phyloP scores from a whole-genome alignment of 2,329 filamentous ascomycete species.

The Xylariaceae sp. region DNA sequence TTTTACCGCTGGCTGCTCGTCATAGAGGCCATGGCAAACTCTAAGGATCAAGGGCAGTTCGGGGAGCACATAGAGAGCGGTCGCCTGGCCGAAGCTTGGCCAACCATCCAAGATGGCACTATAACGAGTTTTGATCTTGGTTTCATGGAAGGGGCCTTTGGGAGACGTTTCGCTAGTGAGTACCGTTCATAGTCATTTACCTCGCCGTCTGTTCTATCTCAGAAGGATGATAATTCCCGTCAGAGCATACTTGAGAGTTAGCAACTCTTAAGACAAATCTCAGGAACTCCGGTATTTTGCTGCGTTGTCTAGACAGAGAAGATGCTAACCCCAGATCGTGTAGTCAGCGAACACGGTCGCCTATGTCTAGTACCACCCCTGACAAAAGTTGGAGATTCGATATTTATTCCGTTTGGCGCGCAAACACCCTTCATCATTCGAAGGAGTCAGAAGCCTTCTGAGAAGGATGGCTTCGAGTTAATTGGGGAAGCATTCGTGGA shows the following conservation, averaged over 20 bases:
- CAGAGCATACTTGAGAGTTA: too few species aligned
- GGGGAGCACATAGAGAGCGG: neutral
- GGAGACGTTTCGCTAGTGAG: slow-evolving; percentile 5
- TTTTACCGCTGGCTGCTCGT: slow-evolving; percentile 7
- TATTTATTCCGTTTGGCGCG: slow-evolving; percentile 13
- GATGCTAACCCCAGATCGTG: too few species aligned
- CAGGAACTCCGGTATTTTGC: too few species aligned
- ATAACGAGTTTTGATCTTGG: neutral
- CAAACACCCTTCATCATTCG: slow-evolving; percentile 17
- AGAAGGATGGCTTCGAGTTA: slow-evolving; percentile 2
- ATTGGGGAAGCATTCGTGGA: slow-evolving; percentile 16
- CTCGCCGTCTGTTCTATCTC: too few species aligned
- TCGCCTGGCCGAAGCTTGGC: neutral
- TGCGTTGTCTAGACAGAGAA: too few species aligned
- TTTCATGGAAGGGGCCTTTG: slow-evolving; percentile 8
- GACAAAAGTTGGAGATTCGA: slow-evolving; percentile 7
- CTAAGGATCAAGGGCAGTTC: neutral
- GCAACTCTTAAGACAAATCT: too few species aligned
- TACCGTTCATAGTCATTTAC: too few species aligned
- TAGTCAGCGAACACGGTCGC: slow-evolving; percentile 4
- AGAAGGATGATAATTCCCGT: too few species aligned
- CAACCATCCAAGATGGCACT: neutral
- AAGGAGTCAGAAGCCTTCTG: neutral
- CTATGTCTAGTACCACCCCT: slow-evolving; percentile 16
- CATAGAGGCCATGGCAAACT: neutral